Evolutionary conservation across 2,329 filamentous ascomycete genomes (phyloP), one percentile per base, ranked within the genome.

Genomic region (Diaporthe humulicola): DNA sequence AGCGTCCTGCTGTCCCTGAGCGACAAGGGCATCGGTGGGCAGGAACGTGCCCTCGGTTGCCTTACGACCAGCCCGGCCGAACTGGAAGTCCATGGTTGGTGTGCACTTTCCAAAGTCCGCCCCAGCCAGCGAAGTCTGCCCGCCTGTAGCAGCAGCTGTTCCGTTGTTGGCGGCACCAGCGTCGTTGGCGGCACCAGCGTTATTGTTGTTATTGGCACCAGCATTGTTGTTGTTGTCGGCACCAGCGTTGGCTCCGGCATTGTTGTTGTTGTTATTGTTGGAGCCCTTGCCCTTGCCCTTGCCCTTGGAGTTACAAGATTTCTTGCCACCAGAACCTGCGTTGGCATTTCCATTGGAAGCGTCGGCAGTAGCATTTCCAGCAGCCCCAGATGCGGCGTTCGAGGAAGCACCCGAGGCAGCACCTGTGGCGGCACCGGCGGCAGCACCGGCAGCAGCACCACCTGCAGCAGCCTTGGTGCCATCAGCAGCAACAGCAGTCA

Each of bases 21-120:
- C 87, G 48, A 91, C 87, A 10, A 88, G 79, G 9, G 87, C 81
- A 79, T 92, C 90, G 25, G 84, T 86, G 57, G 90, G 88, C 77
- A 90, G 85, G 86, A 92, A 92, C 58, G 90, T 91, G 78, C 87
- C 88, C 80, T 91, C 90, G 67, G 83, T 82, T 38, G 85, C 83
- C 12, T 85, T 81, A 73, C 90, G 89, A 25, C 87, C 87, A 66
- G 83, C 78, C 0, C 88, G 87, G 19, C 90, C 90, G 60, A 86
- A 85, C 78, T 89, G 85, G 83, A 91, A 91, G 81, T 91, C 87
- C 79, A 89, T 89, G 36, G 85, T 87, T 17, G 88, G 88, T 5
- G 79, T 83, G 80, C 88, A 90, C 30, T 79, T 78, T 58, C 88
- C 88, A 75, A 89, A 89, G 80, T 89, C 86, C 33, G 85, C 84